A percentile compares a stretch with the other conserved stretches of the same genome.
These are phyloP conservation scores for Sungouiella thailandica DNA, from an alignment of 805 yeast genomes.

Conservation along the genomic window DNA sequence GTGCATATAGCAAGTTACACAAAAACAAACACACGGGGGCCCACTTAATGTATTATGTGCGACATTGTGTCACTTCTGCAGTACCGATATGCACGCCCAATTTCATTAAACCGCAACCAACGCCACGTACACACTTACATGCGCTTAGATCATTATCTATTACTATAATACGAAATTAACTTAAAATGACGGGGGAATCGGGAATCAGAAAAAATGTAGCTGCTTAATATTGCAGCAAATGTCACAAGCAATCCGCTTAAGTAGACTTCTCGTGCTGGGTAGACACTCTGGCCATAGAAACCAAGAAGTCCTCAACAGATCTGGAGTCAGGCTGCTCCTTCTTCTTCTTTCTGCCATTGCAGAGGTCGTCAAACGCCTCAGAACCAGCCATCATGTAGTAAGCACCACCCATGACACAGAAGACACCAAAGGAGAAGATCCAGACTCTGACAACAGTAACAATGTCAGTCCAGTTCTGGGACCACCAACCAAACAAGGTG, in stretches of 20 bases:
- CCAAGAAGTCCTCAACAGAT: constrained; percentile 78
- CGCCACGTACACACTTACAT: too few species aligned
- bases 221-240: constrained; percentile 4
- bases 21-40: too few species aligned
- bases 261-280: constrained; percentile 82
- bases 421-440: constrained; percentile 95
- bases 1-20: too few species aligned
- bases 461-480: constrained; percentile 94
- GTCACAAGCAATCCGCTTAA: constrained; percentile 26
- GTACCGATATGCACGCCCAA: too few species aligned
- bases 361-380: constrained; percentile 72
- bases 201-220: constrained; percentile 19
- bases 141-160: constrained; percentile 17
- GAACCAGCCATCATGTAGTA: constrained; percentile 89
- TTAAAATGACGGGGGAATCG: constrained; percentile 20
- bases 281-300: constrained; percentile 84
- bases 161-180: constrained; percentile 25
- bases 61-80: too few species aligned
- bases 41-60: too few species aligned
- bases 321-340: constrained; percentile 52
- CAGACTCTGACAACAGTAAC: constrained; percentile 92
- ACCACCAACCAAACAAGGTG: constrained; percentile 95
- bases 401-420: constrained; percentile 95
- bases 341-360: constrained; percentile 73
- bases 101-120: too few species aligned